These are phyloP conservation scores for Trichomonascus vanleenenianus DNA, from an alignment of 805 yeast genomes.

Conservation along the genomic window DNA sequence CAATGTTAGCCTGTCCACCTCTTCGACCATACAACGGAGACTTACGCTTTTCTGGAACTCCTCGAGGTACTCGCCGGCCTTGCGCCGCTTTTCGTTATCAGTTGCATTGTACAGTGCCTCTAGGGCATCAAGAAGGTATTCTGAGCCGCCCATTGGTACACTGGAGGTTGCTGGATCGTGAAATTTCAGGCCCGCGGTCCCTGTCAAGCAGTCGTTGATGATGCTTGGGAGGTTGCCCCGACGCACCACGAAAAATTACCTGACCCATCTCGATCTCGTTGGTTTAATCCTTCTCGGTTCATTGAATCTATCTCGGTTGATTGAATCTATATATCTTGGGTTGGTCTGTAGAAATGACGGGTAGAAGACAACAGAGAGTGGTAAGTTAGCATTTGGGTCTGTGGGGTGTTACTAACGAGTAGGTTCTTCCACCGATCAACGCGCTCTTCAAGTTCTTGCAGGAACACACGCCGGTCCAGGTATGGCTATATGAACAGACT, in stretches of 20 bases:
- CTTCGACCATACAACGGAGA: neutral
- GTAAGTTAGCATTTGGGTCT: conserved; percentile 19
- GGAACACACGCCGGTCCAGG: conserved; percentile 66
- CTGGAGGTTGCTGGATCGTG: conserved; percentile 1
- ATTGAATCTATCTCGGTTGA: too few relatives aligned
- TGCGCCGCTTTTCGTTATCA: conserved; percentile 32
- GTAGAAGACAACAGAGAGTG: conserved; percentile 39
- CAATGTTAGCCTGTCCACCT: conserved; percentile 1
- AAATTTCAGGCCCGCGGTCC: neutral
- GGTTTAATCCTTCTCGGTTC: too few relatives aligned
- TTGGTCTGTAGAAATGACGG: conserved; percentile 17
- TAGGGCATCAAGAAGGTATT: conserved; percentile 27
- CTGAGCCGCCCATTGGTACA: neutral
- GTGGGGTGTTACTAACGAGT: neutral
- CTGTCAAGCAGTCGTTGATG: too few relatives aligned
- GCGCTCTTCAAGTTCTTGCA: conserved; percentile 81
- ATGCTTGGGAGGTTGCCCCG: too few relatives aligned
- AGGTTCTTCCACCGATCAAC: conserved; percentile 85
- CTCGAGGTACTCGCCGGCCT: conserved; percentile 54
- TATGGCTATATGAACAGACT: conserved; percentile 88
- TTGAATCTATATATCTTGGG: too few relatives aligned
- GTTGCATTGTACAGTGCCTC: conserved; percentile 41
- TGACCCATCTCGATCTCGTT: too few relatives aligned
- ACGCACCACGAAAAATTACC: too few relatives aligned
- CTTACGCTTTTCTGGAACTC: conserved; percentile 61